Evolutionary conservation across 345 rosid genomes (phyloP), one percentile per base, ranked within the genome.

Genomic region (Raphanus sativus): DNA sequence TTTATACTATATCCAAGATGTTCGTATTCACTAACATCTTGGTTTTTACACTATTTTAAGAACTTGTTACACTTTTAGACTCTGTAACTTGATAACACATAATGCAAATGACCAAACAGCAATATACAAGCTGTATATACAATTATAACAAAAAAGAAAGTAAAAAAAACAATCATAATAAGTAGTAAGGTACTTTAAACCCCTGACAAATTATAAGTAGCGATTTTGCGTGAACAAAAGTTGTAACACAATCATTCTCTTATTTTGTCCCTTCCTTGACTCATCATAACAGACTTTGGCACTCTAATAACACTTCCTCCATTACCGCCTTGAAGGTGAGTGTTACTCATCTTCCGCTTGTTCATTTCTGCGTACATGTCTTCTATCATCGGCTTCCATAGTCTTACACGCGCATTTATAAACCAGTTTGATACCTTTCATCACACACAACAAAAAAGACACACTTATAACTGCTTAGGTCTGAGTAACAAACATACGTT

Each of bases 331-430:
- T 75, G 82, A 78, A 71, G 34, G 33, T 62, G 77, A 40, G 71
- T 81, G 52, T 67, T 67, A 60, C 38, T 73, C 0, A 33, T 10
- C 69, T 89, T 89, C 77, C 92, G 83, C 77, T 83, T 73, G 84
- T 89, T 94, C 95, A 90, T 87, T 76, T 94, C 97, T 0, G 85
- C 85, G 69, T 92, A 90, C 98, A 94, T 94, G 48, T 94, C 98
- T 84, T 92, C 98, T 8, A 94, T 94, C 98, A 92, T 86, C 8
- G 98, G 98, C 78, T 94, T 94, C 98, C 98, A 94, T 34, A 94
- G 87, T 1, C 98, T 93, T 67, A 94, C 98, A 0, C 98, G 88
- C 2, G 98, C 98, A 62, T 94, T 94, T 76, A 94, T 94, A 76
- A 94, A 94, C 98, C 98, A 94, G 76, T 92, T 94, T 5, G 98